Percentiles rank a stretch among this genome's conserved stretches.
These are phyloP conservation scores for Dioscorea dumetorum DNA, from an alignment of 106 monocot species.

Conservation along the genomic window DNA sequence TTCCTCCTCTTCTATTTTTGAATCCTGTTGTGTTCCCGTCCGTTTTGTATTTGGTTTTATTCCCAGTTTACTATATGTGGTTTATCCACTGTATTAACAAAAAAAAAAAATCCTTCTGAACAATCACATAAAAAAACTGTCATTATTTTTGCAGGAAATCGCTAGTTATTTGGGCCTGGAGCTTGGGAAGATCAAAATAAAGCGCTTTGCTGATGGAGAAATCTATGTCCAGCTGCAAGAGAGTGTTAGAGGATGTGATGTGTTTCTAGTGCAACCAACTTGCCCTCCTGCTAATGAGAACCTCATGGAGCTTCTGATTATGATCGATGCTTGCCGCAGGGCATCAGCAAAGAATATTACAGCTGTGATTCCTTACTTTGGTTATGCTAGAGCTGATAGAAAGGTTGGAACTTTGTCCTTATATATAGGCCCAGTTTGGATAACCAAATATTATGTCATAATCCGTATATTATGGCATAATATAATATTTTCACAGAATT, in stretches of 20 bases:
- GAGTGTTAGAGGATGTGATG: constrained; percentile 87
- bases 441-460: too few relatives aligned
- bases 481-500: too few relatives aligned
- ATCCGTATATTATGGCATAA: too few relatives aligned
- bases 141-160: constrained; percentile 47
- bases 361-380: constrained; percentile 89
- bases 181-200: constrained; percentile 81
- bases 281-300: constrained; percentile 92
- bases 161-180: constrained; percentile 78
- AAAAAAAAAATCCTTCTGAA: background rate
- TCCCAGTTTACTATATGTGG: too few relatives aligned
- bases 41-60: too few relatives aligned
- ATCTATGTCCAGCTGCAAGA: constrained; percentile 91
- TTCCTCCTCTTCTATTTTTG: too few relatives aligned
- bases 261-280: constrained; percentile 84
- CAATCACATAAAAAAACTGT: background rate
- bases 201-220: constrained; percentile 92
- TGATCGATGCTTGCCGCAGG: constrained; percentile 92
- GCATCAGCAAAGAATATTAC: constrained; percentile 91
- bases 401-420: constrained; percentile 31
- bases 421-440: too few relatives aligned
- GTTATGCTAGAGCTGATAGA: constrained; percentile 91
- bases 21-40: too few relatives aligned
- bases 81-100: too few relatives aligned
- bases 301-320: constrained; percentile 88